These are phyloP conservation scores for Alloteropsis angusta DNA, from an alignment of 202 grass and related monocot species.

Conservation along the genomic window DNA sequence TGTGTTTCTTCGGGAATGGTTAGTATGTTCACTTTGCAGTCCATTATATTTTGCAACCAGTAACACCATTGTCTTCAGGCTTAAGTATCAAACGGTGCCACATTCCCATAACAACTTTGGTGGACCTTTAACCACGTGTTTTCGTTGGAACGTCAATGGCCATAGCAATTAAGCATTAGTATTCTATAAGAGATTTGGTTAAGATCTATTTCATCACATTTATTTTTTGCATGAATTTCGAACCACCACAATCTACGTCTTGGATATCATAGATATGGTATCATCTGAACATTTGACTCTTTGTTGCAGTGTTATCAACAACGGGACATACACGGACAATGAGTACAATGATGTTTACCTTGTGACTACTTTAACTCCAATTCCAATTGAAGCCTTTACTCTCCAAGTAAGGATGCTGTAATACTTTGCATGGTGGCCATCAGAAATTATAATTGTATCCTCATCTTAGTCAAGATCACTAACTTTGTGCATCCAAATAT, in stretches of 20 bases:
- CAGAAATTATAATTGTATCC: background rate
- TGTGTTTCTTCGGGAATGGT: slow-evolving; percentile 79
- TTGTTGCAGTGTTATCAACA: slow-evolving; percentile 66
- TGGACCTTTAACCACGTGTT: background rate
- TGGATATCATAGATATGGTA: background rate
- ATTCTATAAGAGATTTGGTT: background rate
- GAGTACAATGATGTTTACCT: slow-evolving; percentile 89
- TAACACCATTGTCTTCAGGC: too few relatives aligned
- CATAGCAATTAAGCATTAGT: too few relatives aligned
- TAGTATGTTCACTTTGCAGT: slow-evolving; percentile 20
- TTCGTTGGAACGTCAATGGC: background rate
- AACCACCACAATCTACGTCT: background rate
- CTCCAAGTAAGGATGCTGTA: slow-evolving; percentile 53
- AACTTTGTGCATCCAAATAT: background rate
- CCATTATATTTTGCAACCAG: too few relatives aligned
- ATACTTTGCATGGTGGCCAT: too few relatives aligned
- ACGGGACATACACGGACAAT: slow-evolving; percentile 65
- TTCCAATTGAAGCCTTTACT: slow-evolving; percentile 77
- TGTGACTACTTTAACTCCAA: slow-evolving; percentile 76
- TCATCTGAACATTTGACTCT: background rate
- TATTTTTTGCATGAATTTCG: background rate
- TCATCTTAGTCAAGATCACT: background rate
- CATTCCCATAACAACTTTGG: background rate
- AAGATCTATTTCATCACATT: background rate
- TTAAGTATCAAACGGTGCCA: too few relatives aligned